These are phyloP conservation scores for Oryza meridionalis DNA, from an alignment of 176 grass and related monocot species.

Conservation along the genomic window DNA sequence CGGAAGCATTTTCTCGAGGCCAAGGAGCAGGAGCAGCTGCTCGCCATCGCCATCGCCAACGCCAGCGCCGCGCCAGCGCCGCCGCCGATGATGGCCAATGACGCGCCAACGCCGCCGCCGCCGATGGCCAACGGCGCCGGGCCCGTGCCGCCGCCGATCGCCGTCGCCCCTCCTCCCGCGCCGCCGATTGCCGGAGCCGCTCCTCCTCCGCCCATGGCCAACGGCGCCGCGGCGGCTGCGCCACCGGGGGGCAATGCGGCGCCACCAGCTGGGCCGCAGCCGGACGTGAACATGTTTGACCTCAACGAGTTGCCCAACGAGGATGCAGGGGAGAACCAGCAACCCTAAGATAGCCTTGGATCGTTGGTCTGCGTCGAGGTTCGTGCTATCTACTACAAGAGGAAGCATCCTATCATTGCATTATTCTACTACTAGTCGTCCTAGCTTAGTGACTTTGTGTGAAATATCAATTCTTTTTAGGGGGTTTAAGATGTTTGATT, in stretches of 20 bases:
- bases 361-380: conserved; percentile 6
- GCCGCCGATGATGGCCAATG: too few relatives aligned
- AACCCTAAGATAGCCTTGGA: conserved; percentile 23
- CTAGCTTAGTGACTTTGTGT: not conserved
- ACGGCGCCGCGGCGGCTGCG: too few relatives aligned
- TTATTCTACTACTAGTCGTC: not conserved
- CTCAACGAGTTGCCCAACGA: conserved; percentile 47
- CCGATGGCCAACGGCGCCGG: too few relatives aligned
- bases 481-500: not conserved
- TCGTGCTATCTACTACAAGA: conserved; percentile 6
- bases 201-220: too few relatives aligned
- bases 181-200: not conserved
- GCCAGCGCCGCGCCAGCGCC: too few relatives aligned
- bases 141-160: too few relatives aligned
- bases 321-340: not conserved
- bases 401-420: conserved; percentile 12
- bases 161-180: too few relatives aligned
- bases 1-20: conserved; percentile 43
- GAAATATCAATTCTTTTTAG: not conserved
- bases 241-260: too few relatives aligned
- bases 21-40: conserved; percentile 9
- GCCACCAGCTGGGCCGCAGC: not conserved
- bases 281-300: not conserved
- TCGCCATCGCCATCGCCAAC: too few relatives aligned
- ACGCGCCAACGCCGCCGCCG: too few relatives aligned